These are phyloP conservation scores for Neophaeococcomyces mojaviensis DNA, from an alignment of 2,329 filamentous ascomycete genomes.

Conservation along the genomic window DNA sequence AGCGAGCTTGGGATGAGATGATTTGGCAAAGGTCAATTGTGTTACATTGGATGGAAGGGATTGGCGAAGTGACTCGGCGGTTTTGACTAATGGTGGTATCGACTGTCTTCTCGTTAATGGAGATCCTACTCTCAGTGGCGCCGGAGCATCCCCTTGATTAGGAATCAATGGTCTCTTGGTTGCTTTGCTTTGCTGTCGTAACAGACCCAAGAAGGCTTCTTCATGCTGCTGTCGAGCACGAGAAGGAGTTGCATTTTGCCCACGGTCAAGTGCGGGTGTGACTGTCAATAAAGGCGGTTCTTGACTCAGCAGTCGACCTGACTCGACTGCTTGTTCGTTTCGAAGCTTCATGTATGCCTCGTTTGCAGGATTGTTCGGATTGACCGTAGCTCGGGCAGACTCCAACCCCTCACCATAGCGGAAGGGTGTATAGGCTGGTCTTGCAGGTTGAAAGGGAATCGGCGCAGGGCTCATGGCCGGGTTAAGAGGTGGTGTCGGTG, in stretches of 20 bases:
- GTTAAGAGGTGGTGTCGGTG: conserved; percentile 8
- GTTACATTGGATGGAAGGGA: not conserved
- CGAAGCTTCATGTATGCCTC: conserved; percentile 42
- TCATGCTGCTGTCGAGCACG: conserved; percentile 28
- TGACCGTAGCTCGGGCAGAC: conserved; percentile 29
- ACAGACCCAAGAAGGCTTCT: conserved; percentile 42
- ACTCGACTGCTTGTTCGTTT: conserved; percentile 36
- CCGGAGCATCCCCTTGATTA: not conserved
- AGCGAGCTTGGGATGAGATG: conserved; percentile 3
- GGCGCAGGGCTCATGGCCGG: conserved; percentile 12
- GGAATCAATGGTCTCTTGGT: conserved; percentile 10
- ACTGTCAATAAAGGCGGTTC: conserved; percentile 12
- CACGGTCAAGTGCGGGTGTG: conserved; percentile 9
- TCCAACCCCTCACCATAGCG: conserved; percentile 37
- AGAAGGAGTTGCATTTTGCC: conserved; percentile 16
- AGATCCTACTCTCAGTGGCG: not conserved
- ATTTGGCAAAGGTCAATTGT: not conserved
- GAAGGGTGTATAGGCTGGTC: conserved; percentile 39
- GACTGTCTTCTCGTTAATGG: conserved; percentile 3
- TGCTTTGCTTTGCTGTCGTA: conserved; percentile 36
- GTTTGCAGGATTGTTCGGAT: conserved; percentile 35
- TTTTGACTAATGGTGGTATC: conserved; percentile 6
- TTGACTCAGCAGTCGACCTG: conserved; percentile 36
- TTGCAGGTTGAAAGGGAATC: conserved; percentile 29
- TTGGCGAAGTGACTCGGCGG: conserved; percentile 2